Evolutionary conservation across 306 rosid genomes (phyloP), one percentile per base, ranked within the genome.

Genomic region (Gleditsia sinensis): DNA sequence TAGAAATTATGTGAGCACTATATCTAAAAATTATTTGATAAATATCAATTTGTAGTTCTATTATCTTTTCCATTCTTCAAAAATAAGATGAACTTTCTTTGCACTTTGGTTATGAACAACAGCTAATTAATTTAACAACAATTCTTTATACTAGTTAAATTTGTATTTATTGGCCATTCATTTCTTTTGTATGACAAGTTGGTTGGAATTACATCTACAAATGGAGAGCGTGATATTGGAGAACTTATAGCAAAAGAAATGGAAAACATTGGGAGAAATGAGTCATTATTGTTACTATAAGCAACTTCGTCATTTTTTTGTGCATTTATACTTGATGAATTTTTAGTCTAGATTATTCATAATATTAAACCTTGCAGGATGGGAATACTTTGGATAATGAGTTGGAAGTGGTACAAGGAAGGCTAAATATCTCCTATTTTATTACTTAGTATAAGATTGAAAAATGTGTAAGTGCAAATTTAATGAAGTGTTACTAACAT

Each of bases 231-330:
- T 43, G 97, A 91, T 61, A 91, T 94, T 71, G 98, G 98, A 24
- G 97, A 91, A 81, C 61, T 94, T 80, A 86, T 94, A 68, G 98
- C 93, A 16, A 94, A 85, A 75, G 98, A 97, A 76, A 91, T 94
- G 98, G 98, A 90, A 82, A 91, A 90, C 84, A 97, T 94, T 81
- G 97, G 98, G 68, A 90, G 90, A 90, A 91, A 79, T 97, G 98
- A 78, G 94, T 94, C 66, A 91, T 94, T 70, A 94, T 96, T 33
- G 96, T 94, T 54, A 75, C 91, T 49, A 97, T 94, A 81, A 79
- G 96, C 66, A 62, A 60, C 45, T 36, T 59, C n/a, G n/a, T 68
- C 80, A 65, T 72, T 61, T 82, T 72, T 51, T 61, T 46, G 6
- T 68, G 28, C 53, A 51, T 24, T 63, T 74, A 33, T 32, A 49